Evolutionary conservation across 805 yeast species (phyloP), one percentile per base, ranked within the genome.

Genomic region (Wickerhamomyces bovis): DNA sequence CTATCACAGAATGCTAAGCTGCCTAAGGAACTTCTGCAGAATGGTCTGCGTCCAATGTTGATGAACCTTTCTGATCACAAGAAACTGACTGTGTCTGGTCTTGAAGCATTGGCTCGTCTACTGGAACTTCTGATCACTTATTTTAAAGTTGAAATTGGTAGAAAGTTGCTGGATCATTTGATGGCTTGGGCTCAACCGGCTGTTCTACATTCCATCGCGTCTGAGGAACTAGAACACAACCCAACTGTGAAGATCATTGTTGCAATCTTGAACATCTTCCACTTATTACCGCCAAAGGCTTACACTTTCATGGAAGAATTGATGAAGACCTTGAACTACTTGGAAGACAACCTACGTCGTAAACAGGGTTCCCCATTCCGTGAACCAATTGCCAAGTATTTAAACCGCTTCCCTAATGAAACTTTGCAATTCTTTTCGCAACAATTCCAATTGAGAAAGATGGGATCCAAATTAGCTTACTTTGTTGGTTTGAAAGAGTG

Each of bases 101-200:
- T 94, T 18, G 96, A 92, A 59, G 97, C 98, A 0, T 71, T 94
- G 20, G 95, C 97, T 0, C 72, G 95, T 39, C 71, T 94, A 28
- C 71, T 94, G 38, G 97, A 92, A 59, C 70, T 95, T 20, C 70
- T 94, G 53, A 89, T 92, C 31, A 88, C 95, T 4, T 92, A 94
- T 59, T 94, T 94, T 73, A 85, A 95, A 62, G 97, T 95, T 18
- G 99, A 94, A 63, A 92, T 94, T 54, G 99, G 99, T 28, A 77
- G 89, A 43, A 94, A 94, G 58, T 68, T 94, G 44, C 73, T 95
- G 28, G 98, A 94, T 60, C 99, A 94, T 65, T 71, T 94, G 53
- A 85, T 83, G 77, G 96, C 97, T 0, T 90, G 97, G 96, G 95
- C 97, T 0, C 90, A 87, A 56, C 88, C 94, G 3, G 77, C 78